Conservation (phyloP, 371 early-diverging fungal species). For the Lichtheimia hyalospora region DNA sequence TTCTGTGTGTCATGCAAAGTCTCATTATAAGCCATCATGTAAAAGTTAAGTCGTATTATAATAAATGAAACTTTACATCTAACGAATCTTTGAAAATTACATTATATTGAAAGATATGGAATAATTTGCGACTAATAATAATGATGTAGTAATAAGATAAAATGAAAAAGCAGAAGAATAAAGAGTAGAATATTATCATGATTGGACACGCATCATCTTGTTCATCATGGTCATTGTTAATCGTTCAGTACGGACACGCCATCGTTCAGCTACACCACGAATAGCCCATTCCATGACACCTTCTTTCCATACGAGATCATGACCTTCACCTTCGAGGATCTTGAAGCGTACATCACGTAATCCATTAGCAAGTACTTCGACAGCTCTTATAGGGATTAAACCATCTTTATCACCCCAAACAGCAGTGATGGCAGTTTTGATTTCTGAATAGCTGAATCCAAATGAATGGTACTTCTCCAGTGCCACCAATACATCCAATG, state of each 20-base stretch:
- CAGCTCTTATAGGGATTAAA: conserved; percentile 38
- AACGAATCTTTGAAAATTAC: too few species aligned
- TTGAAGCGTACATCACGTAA: conserved; percentile 43
- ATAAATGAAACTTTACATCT: too few species aligned
- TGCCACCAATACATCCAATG: conserved; percentile 46
- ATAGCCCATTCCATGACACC: conserved; percentile 56
- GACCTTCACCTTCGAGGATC: conserved; percentile 50
- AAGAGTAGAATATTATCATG: not conserved
- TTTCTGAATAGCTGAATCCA: conserved; percentile 47
- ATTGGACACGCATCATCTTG: not conserved
- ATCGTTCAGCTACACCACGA: conserved; percentile 37
- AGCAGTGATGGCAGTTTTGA: conserved; percentile 38
- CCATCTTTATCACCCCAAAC: conserved; percentile 57
- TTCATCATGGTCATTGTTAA: conserved; percentile 6
- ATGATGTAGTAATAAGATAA: too few species aligned
- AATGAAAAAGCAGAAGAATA: too few species aligned
- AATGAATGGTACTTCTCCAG: conserved; percentile 50
- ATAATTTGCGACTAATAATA: too few species aligned
- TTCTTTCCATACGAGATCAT: conserved; percentile 57
- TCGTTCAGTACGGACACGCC: conserved; percentile 10
- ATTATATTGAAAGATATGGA: too few species aligned
- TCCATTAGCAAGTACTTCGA: conserved; percentile 38
- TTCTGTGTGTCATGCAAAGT: too few species aligned
- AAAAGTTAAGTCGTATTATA: too few species aligned
- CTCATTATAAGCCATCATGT: too few species aligned